A percentile compares a stretch with the other conserved stretches of the same genome.
Conservation (phyloP, 306 rosid species). For the Lathyrus aphaca region DNA sequence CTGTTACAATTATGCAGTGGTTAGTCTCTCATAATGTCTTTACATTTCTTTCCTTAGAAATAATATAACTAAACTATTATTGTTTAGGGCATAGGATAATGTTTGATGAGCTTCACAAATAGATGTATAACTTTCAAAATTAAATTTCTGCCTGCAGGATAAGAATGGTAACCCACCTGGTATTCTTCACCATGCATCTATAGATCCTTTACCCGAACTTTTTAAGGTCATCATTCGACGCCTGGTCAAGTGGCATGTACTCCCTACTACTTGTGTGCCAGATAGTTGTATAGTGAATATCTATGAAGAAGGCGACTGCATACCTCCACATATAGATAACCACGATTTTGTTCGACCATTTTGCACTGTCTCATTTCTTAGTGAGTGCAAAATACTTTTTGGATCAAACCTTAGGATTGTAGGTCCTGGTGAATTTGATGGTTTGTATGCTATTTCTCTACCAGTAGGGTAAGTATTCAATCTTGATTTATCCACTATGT, state of each 20-base stretch:
- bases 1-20: conserved; percentile 89
- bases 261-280: conserved; percentile 88
- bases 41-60: conserved; percentile 27
- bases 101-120: conserved; percentile 16
- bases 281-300: conserved; percentile 97
- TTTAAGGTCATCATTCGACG: conserved; percentile 94
- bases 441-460: conserved; percentile 61
- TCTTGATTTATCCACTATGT: conserved; percentile 27
- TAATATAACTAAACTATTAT: conserved; percentile 1
- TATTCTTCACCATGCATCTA: conserved; percentile 57
- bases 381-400: conserved; percentile 83
- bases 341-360: conserved; percentile 96
- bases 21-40: conserved; percentile 47
- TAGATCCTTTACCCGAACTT: conserved; percentile 82
- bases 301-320: conserved; percentile 92
- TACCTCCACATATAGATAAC: conserved; percentile 96
- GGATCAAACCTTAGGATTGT: conserved; percentile 67
- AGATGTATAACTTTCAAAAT: conserved; percentile 21
- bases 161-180: conserved; percentile 92
- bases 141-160: conserved; percentile 62
- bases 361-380: conserved; percentile 94
- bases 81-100: conserved; percentile 20
- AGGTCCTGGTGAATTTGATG: conserved; percentile 80
- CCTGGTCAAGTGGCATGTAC: conserved; percentile 86
- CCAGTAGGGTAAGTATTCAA: conserved; percentile 76